Conservation (phyloP, 225 moss, liverwort and hornwort species). For the Physcomitrium patens region DNA sequence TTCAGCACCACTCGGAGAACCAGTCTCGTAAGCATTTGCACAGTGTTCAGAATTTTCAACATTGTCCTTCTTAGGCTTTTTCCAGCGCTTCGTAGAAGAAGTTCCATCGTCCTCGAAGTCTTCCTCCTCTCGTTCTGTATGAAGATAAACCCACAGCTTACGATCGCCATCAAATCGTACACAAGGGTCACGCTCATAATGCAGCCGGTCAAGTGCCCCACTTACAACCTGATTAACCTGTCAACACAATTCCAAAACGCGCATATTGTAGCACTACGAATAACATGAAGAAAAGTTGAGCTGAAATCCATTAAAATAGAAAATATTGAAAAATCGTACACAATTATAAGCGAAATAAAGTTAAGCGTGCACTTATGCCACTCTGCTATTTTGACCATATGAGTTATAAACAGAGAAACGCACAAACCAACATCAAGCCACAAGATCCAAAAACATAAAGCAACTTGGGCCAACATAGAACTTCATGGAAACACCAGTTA, state of each 20-base stretch:
- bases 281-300: neutral
- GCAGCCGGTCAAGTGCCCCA: conserved; percentile 83
- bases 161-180: conserved; percentile 89
- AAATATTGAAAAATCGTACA: neutral
- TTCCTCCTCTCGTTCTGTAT: conserved; percentile 79
- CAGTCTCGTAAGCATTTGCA: conserved; percentile 68
- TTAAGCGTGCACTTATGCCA: neutral
- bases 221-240: conserved; percentile 89
- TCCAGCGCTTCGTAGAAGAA: conserved; percentile 84
- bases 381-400: conserved; percentile 6
- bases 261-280: conserved; percentile 22
- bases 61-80: conserved; percentile 83
- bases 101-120: conserved; percentile 89
- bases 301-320: neutral
- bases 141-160: conserved; percentile 83
- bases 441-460: neutral
- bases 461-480: conserved; percentile 27
- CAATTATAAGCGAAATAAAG: conserved; percentile 17
- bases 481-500: conserved; percentile 14
- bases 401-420: conserved; percentile 13
- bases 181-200: conserved; percentile 88
- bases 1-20: conserved; percentile 72
- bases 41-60: conserved; percentile 65
- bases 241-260: conserved; percentile 18
- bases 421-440: conserved; percentile 13